Base-by-base conservation (phyloP, 75 land plant genomes). In the Azolla pinnata region DNA sequence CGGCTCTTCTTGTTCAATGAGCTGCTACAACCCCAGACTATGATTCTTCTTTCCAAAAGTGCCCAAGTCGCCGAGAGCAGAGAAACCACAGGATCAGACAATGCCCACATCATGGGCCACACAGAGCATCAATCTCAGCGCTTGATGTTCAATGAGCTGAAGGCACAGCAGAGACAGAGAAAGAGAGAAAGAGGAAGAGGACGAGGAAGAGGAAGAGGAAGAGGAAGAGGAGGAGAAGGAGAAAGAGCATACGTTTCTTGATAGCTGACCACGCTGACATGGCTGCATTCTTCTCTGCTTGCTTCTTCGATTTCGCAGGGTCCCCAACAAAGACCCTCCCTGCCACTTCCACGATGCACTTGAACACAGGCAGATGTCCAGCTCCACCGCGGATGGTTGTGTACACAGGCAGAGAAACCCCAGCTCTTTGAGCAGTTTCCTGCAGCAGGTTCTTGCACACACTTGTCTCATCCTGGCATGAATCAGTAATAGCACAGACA, bases 211-310 rank as follows among this genome's bases (percentile, higher is more conserved):
- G n/a, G n/a, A n/a, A n/a, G n/a, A n/a, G n/a, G n/a, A n/a, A n/a
- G n/a, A n/a, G n/a, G n/a, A n/a, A n/a, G n/a, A n/a, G n/a, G n/a
- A n/a, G n/a, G n/a, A n/a, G n/a, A n/a, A n/a, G n/a, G n/a, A n/a
- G n/a, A n/a, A n/a, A n/a, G n/a, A n/a, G 42, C 78, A 42, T 47
- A 74, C 77, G 32, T 34, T 71, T 45, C 52, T 74, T 74, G 14
- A 74, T 40, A 10, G 59, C 64, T 9, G 68, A 62, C 75, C 75
- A 71, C 17, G 78, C 79, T 31, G 77, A 60, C 70, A 76, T 66
- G 19, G 77, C 77, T 34, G 79, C 79, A 67, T 76, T 76, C 50
- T 76, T 73, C 33, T 76, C 62, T 20, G 76, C 79, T 40, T 76
- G 76, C 33, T 76, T 76, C 66, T 76, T 76, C 0, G 79, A 66